phyloP scores from a whole-genome alignment of 208 protist genomes.

The Naegleria gruberi region DNA sequence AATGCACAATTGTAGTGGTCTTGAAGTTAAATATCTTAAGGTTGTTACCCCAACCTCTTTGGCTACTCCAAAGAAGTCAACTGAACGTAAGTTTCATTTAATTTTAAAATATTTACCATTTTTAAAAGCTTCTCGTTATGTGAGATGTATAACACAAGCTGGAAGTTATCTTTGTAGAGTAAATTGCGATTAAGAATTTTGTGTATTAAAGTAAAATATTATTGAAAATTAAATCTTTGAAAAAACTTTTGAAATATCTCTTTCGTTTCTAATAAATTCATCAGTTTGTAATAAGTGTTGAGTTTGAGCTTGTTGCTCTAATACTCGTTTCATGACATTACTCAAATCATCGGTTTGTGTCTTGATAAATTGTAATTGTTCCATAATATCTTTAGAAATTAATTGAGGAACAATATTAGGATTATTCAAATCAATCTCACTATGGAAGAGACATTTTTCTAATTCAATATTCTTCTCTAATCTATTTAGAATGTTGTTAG shows the following conservation, averaged over 20 bases:
- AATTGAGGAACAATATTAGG: neutral
- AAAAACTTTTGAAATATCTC: neutral
- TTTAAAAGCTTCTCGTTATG: constrained; percentile 67
- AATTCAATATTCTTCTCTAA: neutral
- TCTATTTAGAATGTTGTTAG: neutral
- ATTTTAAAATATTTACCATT: neutral
- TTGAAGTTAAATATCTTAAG: constrained; percentile 3
- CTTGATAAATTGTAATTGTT: neutral
- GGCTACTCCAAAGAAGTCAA: constrained; percentile 9
- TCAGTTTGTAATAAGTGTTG: neutral
- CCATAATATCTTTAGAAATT: neutral
- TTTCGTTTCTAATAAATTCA: neutral
- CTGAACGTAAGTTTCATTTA: constrained; percentile 16
- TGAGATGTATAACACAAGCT: constrained; percentile 72
- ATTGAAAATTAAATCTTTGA: neutral
- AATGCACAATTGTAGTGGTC: constrained; percentile 47
- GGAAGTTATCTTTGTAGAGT: constrained; percentile 70
- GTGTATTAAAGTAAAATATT: neutral
- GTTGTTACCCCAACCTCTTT: neutral
- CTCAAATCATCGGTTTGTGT: neutral
- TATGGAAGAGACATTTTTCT: neutral
- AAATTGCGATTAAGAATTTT: constrained; percentile 19
- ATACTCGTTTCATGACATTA: neutral
- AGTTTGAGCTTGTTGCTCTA: neutral
- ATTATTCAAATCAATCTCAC: neutral